A percentile compares a stretch with the other conserved stretches of the same genome.
These are phyloP conservation scores for Leptographium procerum DNA, from an alignment of 2,329 filamentous ascomycete genomes.

Conservation along the genomic window DNA sequence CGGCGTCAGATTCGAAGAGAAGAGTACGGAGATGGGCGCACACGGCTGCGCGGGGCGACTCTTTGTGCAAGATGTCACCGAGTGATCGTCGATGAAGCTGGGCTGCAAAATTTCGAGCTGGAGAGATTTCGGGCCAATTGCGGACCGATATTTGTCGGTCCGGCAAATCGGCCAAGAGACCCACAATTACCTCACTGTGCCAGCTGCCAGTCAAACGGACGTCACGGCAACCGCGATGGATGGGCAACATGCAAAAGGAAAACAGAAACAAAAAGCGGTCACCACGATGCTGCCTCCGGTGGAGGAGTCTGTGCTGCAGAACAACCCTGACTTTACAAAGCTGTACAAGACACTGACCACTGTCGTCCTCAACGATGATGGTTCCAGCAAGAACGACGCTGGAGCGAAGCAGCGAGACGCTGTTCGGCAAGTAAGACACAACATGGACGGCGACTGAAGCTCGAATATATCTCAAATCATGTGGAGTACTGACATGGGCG, in stretches of 20 bases:
- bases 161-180: neutral
- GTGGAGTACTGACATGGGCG: neutral
- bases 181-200: neutral
- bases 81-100: no score
- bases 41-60: neutral
- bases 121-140: neutral
- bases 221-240: neutral
- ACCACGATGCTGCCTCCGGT: conserved; percentile 46
- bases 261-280: neutral
- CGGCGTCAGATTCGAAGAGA: neutral
- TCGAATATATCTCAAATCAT: neutral
- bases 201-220: neutral
- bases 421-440: conserved; percentile 33
- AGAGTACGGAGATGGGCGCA: neutral
- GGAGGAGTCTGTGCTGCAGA: conserved; percentile 39
- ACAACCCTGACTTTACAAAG: conserved; percentile 49
- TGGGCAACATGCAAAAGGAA: neutral
- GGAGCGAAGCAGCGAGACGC: conserved; percentile 36
- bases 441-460: no score
- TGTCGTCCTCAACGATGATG: conserved; percentile 43
- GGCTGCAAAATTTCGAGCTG: conserved; percentile 7
- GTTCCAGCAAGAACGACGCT: conserved; percentile 34
- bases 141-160: neutral
- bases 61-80: no score
- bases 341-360: conserved; percentile 45